phyloP scores from a whole-genome alignment of 1,284 basidiomycete genomes.

The Cryptococcus hybrid region DNA sequence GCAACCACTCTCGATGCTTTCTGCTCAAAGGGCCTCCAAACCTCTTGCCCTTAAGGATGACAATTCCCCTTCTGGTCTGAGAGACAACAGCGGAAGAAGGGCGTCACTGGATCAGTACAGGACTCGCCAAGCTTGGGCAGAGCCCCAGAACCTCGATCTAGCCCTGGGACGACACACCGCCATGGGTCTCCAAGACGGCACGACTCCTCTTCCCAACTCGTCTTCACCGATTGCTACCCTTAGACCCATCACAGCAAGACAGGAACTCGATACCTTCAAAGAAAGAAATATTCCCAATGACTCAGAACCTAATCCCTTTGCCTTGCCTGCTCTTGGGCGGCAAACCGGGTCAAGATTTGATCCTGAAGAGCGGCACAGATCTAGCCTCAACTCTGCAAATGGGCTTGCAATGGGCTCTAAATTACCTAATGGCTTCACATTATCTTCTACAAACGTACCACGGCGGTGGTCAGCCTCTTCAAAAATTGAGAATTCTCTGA shows the following conservation, averaged over 20 bases:
- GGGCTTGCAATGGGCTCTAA: background rate
- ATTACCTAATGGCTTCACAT: background rate
- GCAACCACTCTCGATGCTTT: slow-evolving; percentile 11
- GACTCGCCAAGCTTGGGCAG: slow-evolving; percentile 7
- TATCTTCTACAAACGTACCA: background rate
- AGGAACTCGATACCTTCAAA: slow-evolving; percentile 12
- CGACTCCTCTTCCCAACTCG: slow-evolving; percentile 25
- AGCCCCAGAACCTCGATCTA: slow-evolving; percentile 8
- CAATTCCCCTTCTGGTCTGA: background rate
- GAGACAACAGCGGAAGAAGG: background rate
- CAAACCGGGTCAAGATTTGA: slow-evolving; percentile 41
- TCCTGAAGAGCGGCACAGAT: slow-evolving; percentile 28
- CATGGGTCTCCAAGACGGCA: slow-evolving; percentile 12
- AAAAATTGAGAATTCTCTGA: background rate
- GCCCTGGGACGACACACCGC: slow-evolving; percentile 10
- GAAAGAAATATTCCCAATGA: background rate
- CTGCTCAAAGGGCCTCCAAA: slow-evolving; percentile 16
- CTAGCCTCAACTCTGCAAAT: slow-evolving; percentile 5
- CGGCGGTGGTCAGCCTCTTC: background rate
- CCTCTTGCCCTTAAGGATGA: slow-evolving; percentile 18
- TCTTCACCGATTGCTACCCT: slow-evolving; percentile 5
- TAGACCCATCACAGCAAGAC: background rate
- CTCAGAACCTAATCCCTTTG: slow-evolving; percentile 39
- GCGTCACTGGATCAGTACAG: slow-evolving; percentile 8
- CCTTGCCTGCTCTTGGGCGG: slow-evolving; percentile 38